Conservation (phyloP, 257 asterid genomes). For the Primulina tabacum region DNA sequence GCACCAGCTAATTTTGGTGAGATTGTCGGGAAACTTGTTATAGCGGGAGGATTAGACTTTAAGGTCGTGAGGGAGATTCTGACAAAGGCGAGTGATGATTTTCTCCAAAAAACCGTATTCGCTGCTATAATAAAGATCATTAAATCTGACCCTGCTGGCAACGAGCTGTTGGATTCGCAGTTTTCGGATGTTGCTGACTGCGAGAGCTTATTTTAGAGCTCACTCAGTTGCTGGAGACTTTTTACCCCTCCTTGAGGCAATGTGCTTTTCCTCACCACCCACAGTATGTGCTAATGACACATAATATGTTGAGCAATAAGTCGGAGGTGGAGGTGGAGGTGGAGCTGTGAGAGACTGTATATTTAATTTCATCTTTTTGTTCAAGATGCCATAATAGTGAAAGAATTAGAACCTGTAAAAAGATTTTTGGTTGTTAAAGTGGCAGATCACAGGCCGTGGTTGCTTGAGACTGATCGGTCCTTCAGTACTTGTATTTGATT, state of each 20-base stretch:
- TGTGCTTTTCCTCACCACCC: slow-evolving; percentile 32
- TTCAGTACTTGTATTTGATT: slow-evolving; percentile 40
- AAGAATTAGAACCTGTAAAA: slow-evolving; percentile 25
- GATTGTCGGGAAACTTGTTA: slow-evolving; percentile 58
- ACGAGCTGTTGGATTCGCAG: slow-evolving; percentile 59
- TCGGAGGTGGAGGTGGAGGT: slow-evolving; percentile 33
- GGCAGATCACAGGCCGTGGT: slow-evolving; percentile 36
- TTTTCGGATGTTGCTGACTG: slow-evolving; percentile 66
- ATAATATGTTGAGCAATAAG: neutral
- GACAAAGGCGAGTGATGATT: slow-evolving; percentile 53
- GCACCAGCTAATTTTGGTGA: slow-evolving; percentile 81
- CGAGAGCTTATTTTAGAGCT: slow-evolving; percentile 46
- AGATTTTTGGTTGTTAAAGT: slow-evolving; percentile 38
- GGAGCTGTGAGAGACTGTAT: slow-evolving; percentile 37
- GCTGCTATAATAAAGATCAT: slow-evolving; percentile 35
- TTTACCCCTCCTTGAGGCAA: slow-evolving; percentile 26
- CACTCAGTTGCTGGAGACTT: slow-evolving; percentile 11
- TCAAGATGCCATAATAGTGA: slow-evolving; percentile 37
- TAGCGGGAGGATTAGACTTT: slow-evolving; percentile 63
- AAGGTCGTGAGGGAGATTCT: slow-evolving; percentile 58
- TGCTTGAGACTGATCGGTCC: slow-evolving; percentile 15
- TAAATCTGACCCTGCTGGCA: slow-evolving; percentile 44
- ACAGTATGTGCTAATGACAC: neutral
- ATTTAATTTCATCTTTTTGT: slow-evolving; percentile 40
- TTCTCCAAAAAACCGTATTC: slow-evolving; percentile 56